Evolutionary conservation across 495 filamentous ascomycete genomes (phyloP).

Genomic region (Patellaria atrata): DNA sequence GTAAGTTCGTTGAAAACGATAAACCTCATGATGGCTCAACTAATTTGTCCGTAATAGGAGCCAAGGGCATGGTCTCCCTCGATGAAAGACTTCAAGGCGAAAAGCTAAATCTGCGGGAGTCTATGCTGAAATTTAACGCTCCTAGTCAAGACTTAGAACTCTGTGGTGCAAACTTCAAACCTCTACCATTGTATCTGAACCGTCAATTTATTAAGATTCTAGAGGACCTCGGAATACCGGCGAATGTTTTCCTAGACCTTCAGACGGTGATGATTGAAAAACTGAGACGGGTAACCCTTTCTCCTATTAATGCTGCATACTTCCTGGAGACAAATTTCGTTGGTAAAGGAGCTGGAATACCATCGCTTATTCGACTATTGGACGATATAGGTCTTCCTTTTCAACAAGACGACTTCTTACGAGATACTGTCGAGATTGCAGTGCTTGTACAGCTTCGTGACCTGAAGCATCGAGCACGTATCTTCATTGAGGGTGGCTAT

Average conservation of each 20-base stretch:
- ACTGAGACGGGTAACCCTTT: conserved; percentile 40
- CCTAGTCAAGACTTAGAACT: conserved; percentile 48
- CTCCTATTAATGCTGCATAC: conserved; percentile 40
- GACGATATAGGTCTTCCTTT: conserved; percentile 43
- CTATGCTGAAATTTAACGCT: conserved; percentile 70
- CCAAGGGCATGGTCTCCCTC: conserved; percentile 59
- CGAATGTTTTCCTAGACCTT: conserved; percentile 42
- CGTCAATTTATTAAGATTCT: conserved; percentile 69
- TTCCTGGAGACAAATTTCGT: conserved; percentile 46
- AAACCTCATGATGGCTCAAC: no score
- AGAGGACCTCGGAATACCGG: conserved; percentile 50
- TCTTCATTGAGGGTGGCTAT: conserved; percentile 50
- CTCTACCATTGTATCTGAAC: conserved; percentile 57
- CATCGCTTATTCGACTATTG: conserved; percentile 42
- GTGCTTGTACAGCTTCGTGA: conserved; percentile 50
- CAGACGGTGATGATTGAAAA: conserved; percentile 42
- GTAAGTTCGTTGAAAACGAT: conserved; percentile 21
- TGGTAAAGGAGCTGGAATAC: conserved; percentile 36
- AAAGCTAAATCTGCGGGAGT: conserved; percentile 43
- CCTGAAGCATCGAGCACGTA: conserved; percentile 63
- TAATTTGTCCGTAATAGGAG: conserved; percentile 28
- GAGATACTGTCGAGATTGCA: conserved; percentile 45
- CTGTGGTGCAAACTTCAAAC: conserved; percentile 49
- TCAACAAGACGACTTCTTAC: conserved; percentile 48
- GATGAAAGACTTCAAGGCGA: conserved; percentile 42